phyloP scores from a whole-genome alignment of 2,329 filamentous ascomycete genomes.

The Epichloe typhina region DNA sequence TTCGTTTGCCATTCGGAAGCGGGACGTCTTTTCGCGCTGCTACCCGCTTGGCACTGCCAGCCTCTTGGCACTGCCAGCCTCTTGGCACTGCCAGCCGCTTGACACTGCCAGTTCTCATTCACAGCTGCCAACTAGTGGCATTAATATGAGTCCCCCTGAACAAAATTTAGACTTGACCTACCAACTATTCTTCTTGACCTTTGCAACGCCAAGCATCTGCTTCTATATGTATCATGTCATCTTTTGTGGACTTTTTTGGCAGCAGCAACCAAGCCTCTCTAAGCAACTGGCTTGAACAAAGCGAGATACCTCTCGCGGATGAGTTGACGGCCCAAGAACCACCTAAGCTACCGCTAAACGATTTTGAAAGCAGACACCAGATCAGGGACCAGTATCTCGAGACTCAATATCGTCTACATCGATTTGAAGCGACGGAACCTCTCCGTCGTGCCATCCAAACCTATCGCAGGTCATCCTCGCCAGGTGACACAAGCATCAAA shows the following conservation, averaged over 20 bases:
- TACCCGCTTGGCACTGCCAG: no score
- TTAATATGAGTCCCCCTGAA: no score
- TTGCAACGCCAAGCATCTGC: neutral
- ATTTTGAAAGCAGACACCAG: neutral
- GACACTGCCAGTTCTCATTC: no score
- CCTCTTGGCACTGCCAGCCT: no score
- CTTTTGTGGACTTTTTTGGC: constrained; percentile 1
- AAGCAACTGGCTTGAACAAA: neutral
- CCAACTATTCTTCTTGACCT: no score
- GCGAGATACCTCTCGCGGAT: constrained; percentile 13
- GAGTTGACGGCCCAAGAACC: constrained; percentile 13
- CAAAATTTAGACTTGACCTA: no score
- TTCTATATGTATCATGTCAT: neutral
- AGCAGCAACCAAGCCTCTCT: neutral
- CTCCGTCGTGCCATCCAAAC: constrained; percentile 52
- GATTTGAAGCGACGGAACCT: constrained; percentile 59
- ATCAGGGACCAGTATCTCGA: constrained; percentile 45
- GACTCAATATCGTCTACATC: constrained; percentile 60
- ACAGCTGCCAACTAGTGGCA: no score
- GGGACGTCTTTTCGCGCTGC: no score
- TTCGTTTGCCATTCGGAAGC: no score
- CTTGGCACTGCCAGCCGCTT: no score
- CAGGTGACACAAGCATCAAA: constrained; percentile 19
- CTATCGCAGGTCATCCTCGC: constrained; percentile 24
- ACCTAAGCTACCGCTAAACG: constrained; percentile 7